These are phyloP conservation scores for Tetrapisispora phaffii DNA, from an alignment of 805 yeast genomes.

Conservation along the genomic window DNA sequence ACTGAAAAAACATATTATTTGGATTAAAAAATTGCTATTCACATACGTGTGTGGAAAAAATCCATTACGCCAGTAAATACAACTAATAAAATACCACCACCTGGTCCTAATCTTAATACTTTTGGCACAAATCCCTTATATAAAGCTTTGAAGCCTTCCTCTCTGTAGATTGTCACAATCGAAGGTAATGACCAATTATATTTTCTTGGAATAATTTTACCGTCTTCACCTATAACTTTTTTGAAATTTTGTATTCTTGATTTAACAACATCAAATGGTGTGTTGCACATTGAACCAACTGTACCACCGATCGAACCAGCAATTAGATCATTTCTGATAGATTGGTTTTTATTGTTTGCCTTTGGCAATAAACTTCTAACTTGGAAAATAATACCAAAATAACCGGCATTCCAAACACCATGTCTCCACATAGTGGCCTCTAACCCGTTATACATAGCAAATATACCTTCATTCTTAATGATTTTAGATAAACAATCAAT, in stretches of 20 bases:
- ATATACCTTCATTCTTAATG: constrained; percentile 61
- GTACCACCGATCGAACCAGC: constrained; percentile 97
- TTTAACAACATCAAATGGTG: constrained; percentile 96
- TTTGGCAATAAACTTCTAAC: constrained; percentile 69
- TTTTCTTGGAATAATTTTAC: constrained; percentile 69
- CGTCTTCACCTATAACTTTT: constrained; percentile 33
- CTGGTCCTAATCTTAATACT: constrained; percentile 95
- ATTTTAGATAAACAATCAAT: constrained; percentile 70
- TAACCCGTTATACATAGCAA: constrained; percentile 85
- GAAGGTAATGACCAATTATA: constrained; percentile 91
- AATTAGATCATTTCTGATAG: constrained; percentile 76
- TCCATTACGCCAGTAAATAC: constrained; percentile 95
- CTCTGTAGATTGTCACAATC: constrained; percentile 55
- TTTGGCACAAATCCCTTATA: constrained; percentile 96
- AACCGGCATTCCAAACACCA: constrained; percentile 94
- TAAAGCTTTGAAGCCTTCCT: constrained; percentile 86
- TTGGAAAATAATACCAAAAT: constrained; percentile 90
- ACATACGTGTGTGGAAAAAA: constrained; percentile 53
- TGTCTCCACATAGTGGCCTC: constrained; percentile 98
- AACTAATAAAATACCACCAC: constrained; percentile 95
- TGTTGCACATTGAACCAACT: constrained; percentile 86
- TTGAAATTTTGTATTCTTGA: constrained; percentile 73
- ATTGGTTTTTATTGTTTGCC: constrained; percentile 58
- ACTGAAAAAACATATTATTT: too few species aligned
- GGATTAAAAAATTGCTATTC: too few species aligned